Evolutionary conservation across 306 rosid species (phyloP).

Genomic region (Heteromeles arbutifolia): DNA sequence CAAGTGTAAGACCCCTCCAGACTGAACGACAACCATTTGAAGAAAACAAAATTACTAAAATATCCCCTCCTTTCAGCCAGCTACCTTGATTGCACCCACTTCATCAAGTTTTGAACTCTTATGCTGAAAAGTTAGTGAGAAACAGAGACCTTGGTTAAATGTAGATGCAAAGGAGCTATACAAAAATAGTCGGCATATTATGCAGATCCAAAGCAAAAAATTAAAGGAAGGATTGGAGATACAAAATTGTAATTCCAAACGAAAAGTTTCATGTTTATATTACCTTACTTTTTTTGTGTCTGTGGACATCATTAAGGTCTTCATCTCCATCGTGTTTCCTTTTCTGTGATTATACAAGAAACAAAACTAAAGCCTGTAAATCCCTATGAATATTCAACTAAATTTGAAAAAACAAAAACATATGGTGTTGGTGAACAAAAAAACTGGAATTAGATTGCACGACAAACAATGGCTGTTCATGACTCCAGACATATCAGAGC

Average conservation of each 20-base stretch:
- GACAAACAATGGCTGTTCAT: slow-evolving; percentile 8
- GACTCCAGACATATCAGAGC: background rate
- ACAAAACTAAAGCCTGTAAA: slow-evolving; percentile 6
- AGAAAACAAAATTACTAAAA: slow-evolving; percentile 49
- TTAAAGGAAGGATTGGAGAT: background rate
- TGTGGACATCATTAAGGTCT: slow-evolving; percentile 75
- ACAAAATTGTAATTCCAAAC: background rate
- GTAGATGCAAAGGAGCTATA: slow-evolving; percentile 3
- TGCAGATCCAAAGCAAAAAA: background rate
- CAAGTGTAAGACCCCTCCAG: slow-evolving; percentile 53
- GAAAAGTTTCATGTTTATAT: slow-evolving; percentile 22
- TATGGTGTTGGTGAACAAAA: slow-evolving; percentile 4
- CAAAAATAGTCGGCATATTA: slow-evolving; percentile 6
- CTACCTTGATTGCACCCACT: slow-evolving; percentile 78
- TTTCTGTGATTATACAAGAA: slow-evolving; percentile 54
- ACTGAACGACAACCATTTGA: slow-evolving; percentile 55
- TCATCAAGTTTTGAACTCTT: slow-evolving; percentile 86
- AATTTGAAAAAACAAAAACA: background rate
- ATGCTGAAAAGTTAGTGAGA: slow-evolving; percentile 50
- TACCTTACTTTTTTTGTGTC: slow-evolving; percentile 99
- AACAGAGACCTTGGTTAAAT: slow-evolving; percentile 14
- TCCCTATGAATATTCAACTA: background rate
- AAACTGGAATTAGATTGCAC: background rate
- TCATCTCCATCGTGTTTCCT: slow-evolving; percentile 98
- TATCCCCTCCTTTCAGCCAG: slow-evolving; percentile 54